Base-by-base conservation (phyloP, 192 early-diverging fungal species). In the Podila epicladia region DNA sequence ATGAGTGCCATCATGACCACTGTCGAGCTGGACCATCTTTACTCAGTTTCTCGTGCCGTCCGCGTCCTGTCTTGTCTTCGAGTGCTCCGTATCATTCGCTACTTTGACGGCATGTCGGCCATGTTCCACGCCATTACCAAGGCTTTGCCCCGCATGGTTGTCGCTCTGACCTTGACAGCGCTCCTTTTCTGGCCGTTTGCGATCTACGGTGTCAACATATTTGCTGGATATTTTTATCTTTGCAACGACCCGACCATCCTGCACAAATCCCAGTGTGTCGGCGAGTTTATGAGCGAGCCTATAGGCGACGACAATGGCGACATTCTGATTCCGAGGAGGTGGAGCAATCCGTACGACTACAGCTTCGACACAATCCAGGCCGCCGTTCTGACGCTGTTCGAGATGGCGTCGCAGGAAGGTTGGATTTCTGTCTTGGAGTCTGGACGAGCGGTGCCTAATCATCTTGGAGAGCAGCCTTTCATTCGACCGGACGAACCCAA, bases 291-390 rank as follows among this genome's bases (percentile, higher is more conserved):
- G 76, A 63, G 64, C 2, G 28, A 33, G 20, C 75, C 83, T 8
- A 64, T 28, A 20, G 68, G 48, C 3, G 65, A 79, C 19, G 61
- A 79, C 9, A 65, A 72, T 45, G 70, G 60, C 8, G 65, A 76
- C 49, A 79, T 78, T 12, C 69, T 84, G 9, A 74, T 79, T 11
- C 87, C 89, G 22, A 85, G 88, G 17, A 75, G 69, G 19, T 91
- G 89, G 89, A n/a, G 13, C 19, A 91, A 91, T 37, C 89, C 89
- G 13, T 89, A 88, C 69, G 86, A 84, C 0, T 91, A 88, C 59
- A 91, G 87, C 64, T 91, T 91, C 75, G 89, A 91, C 58, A 75
- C 79, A 0, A 84, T 91, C 37, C 83, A 87, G 69, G 68, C 51
- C 1, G 84, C 83, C 1, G 62, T 91, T 29, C 65, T 89, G 48